These are phyloP conservation scores for Scleroderma bovista DNA, from an alignment of 768 basidiomycete species.

Conservation along the genomic window DNA sequence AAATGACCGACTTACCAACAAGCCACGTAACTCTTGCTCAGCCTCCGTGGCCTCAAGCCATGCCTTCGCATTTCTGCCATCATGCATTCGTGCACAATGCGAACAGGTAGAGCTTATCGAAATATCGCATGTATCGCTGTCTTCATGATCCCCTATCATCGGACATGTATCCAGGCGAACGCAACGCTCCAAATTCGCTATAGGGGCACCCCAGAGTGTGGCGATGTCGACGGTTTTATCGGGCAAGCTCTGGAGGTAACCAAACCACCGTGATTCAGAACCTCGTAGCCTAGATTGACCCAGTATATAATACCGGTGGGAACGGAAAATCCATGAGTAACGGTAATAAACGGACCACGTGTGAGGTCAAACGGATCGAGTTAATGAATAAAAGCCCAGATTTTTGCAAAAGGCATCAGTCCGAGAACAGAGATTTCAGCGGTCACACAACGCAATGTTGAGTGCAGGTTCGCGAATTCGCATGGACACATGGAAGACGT, in stretches of 20 bases:
- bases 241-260: constrained; percentile 66
- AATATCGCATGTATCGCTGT: not conserved
- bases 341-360: constrained; percentile 4
- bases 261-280: constrained; percentile 50
- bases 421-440: constrained; percentile 8
- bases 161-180: constrained; percentile 8
- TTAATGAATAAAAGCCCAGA: constrained; percentile 21
- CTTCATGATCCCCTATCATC: constrained; percentile 1
- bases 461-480: constrained; percentile 19
- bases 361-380: constrained; percentile 7
- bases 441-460: constrained; percentile 8
- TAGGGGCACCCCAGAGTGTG: constrained; percentile 49
- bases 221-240: constrained; percentile 47
- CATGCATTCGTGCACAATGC: constrained; percentile 17
- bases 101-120: constrained; percentile 6
- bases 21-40: constrained; percentile 18
- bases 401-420: constrained; percentile 11
- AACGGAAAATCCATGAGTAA: not conserved
- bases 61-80: constrained; percentile 24
- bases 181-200: constrained; percentile 10
- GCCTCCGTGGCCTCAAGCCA: constrained; percentile 33
- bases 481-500: constrained; percentile 5
- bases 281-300: constrained; percentile 40
- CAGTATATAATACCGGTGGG: constrained; percentile 3
- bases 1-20: constrained; percentile 19